A percentile compares a stretch with the other conserved stretches of the same genome.
phyloP scores from a whole-genome alignment of 306 rosid species.

The Acacia acuminata region DNA sequence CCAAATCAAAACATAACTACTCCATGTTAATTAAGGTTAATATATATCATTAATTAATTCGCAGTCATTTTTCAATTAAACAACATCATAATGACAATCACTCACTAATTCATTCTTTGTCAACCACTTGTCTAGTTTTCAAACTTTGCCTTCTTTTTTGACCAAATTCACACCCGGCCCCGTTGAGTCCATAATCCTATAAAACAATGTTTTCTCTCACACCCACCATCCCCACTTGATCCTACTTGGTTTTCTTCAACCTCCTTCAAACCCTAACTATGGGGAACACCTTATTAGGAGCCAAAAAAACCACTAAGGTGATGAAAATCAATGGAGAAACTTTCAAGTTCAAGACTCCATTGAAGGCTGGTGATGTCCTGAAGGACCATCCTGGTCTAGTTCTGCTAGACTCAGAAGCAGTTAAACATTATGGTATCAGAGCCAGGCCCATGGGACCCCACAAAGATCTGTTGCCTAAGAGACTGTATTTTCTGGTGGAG shows the following conservation, averaged over 20 bases:
- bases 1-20: not conserved
- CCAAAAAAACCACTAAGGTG: conserved; percentile 69
- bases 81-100: not conserved
- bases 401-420: conserved; percentile 73
- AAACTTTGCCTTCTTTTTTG: conserved; percentile 71
- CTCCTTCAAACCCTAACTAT: conserved; percentile 31
- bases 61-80: not conserved
- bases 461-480: conserved; percentile 48
- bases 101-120: conserved; percentile 15
- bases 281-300: conserved; percentile 74
- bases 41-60: not conserved
- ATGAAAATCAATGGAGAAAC: conserved; percentile 87
- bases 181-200: conserved; percentile 34
- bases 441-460: conserved; percentile 66
- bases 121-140: conserved; percentile 32
- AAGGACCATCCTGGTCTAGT: conserved; percentile 72
- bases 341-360: conserved; percentile 63
- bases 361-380: conserved; percentile 54
- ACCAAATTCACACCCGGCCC: conserved; percentile 34
- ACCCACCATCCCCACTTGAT: conserved; percentile 33
- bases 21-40: not conserved
- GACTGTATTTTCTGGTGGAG: conserved; percentile 83
- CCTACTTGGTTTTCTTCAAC: not conserved
- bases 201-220: conserved; percentile 25
- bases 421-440: conserved; percentile 77